A percentile compares a stretch with the other conserved stretches of the same genome.
phyloP scores from a whole-genome alignment of 257 asterid species.

The Echium plantagineum region DNA sequence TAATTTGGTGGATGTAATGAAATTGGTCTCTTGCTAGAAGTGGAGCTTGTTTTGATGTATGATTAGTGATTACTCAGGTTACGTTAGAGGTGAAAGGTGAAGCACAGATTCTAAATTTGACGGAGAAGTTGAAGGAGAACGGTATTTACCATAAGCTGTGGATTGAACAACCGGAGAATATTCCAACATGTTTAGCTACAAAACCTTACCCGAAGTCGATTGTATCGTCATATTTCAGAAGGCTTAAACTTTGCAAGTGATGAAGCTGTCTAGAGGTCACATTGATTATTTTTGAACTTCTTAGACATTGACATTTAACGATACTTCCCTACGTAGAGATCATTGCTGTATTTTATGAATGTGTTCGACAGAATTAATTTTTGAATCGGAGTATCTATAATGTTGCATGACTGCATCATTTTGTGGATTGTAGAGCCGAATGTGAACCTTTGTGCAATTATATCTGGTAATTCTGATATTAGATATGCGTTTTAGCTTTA shows the following conservation, averaged over 20 bases:
- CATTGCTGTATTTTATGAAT: neutral
- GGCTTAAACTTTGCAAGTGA: constrained; percentile 90
- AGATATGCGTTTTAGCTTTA: too few relatives aligned
- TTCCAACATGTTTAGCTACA: constrained; percentile 81
- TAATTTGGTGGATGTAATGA: too few relatives aligned
- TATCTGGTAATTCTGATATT: too few relatives aligned
- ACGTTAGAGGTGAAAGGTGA: constrained; percentile 93
- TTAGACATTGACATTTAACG: neutral
- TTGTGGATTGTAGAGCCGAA: neutral
- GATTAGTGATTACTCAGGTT: constrained; percentile 28
- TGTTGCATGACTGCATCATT: neutral
- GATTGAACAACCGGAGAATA: constrained; percentile 91
- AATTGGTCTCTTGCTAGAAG: too few relatives aligned
- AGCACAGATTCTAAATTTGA: constrained; percentile 55
- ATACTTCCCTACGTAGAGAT: neutral
- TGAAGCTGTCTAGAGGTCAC: neutral
- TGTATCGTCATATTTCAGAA: constrained; percentile 69
- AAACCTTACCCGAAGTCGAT: constrained; percentile 81
- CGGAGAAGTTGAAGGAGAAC: constrained; percentile 58
- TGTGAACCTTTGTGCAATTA: neutral
- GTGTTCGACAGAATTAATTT: too few relatives aligned
- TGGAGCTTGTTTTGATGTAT: neutral
- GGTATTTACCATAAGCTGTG: constrained; percentile 77
- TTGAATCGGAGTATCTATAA: neutral
- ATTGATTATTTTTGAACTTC: neutral